phyloP scores from a whole-genome alignment of 305 asterid species.

The Caryopteris hybrid region DNA sequence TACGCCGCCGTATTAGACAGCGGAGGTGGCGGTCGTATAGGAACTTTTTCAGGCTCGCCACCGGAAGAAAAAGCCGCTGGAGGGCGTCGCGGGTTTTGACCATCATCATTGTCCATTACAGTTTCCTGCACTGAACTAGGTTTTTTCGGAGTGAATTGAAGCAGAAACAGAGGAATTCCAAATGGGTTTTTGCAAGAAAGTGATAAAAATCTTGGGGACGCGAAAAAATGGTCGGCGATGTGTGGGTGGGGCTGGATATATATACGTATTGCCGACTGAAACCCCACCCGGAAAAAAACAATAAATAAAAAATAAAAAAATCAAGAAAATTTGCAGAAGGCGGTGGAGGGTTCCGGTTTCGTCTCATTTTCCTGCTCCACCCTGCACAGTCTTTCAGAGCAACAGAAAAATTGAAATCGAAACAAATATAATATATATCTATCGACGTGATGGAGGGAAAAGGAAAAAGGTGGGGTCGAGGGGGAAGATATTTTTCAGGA shows the following conservation, averaged over 20 bases:
- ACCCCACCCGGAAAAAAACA: background rate
- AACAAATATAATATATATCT: too few species aligned
- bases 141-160: background rate
- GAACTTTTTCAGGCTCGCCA: background rate
- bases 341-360: conserved; percentile 45
- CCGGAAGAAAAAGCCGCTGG: conserved; percentile 15
- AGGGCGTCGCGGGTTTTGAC: conserved; percentile 7
- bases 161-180: background rate
- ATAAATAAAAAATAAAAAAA: conserved; percentile 10
- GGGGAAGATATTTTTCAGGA: conserved; percentile 24
- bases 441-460: background rate
- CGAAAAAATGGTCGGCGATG: conserved; percentile 17
- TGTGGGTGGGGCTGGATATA: conserved; percentile 21
- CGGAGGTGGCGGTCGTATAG: background rate
- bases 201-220: background rate
- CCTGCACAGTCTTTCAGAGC: background rate
- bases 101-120: conserved; percentile 44
- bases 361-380: conserved; percentile 17
- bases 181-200: background rate
- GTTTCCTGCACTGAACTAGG: background rate
- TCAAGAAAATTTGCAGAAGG: conserved; percentile 23
- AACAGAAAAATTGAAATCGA: too few species aligned
- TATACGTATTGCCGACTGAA: conserved; percentile 48
- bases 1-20: conserved; percentile 12
- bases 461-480: conserved; percentile 29